phyloP scores from a whole-genome alignment of 2,329 filamentous ascomycete genomes.

The Apiospora hydei region DNA sequence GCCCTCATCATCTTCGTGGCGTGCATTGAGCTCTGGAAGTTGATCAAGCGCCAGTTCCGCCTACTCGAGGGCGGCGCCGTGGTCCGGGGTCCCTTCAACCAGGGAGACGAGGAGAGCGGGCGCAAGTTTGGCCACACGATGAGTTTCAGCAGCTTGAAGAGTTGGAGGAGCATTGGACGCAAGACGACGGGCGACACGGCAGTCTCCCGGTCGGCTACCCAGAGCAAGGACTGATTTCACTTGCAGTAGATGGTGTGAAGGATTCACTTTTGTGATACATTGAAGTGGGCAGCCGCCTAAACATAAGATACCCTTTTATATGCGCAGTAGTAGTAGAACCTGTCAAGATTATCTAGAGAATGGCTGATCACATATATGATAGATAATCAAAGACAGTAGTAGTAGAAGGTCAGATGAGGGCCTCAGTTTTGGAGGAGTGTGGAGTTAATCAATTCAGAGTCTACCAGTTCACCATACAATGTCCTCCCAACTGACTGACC shows the following conservation, averaged over 20 bases:
- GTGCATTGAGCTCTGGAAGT: slow-evolving; percentile 77
- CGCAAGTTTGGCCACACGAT: slow-evolving; percentile 55
- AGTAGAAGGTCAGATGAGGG: not conserved
- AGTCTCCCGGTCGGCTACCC: not conserved
- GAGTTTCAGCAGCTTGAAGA: slow-evolving; percentile 59
- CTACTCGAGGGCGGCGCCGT: slow-evolving; percentile 61
- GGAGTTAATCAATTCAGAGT: slow-evolving; percentile 3
- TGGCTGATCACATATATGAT: not conserved
- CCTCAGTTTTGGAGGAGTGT: not conserved
- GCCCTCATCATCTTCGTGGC: slow-evolving; percentile 70
- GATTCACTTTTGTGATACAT: slow-evolving; percentile 7
- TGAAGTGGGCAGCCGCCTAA: slow-evolving; percentile 6
- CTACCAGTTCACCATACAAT: not conserved
- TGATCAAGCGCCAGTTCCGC: slow-evolving; percentile 64
- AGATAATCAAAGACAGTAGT: not conserved
- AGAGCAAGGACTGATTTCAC: slow-evolving; percentile 7
- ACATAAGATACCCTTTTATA: slow-evolving; percentile 17
- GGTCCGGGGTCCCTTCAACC: slow-evolving; percentile 57
- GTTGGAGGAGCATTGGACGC: slow-evolving; percentile 45
- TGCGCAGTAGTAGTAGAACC: slow-evolving; percentile 7
- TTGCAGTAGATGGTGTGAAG: not conserved
- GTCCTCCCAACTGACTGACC: not conserved
- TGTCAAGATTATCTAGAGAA: not conserved
- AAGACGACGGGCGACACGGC: slow-evolving; percentile 37
- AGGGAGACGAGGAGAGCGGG: slow-evolving; percentile 56